Evolutionary conservation across 495 filamentous ascomycete genomes (phyloP).

Genomic region (Aspergillus kassunensis): DNA sequence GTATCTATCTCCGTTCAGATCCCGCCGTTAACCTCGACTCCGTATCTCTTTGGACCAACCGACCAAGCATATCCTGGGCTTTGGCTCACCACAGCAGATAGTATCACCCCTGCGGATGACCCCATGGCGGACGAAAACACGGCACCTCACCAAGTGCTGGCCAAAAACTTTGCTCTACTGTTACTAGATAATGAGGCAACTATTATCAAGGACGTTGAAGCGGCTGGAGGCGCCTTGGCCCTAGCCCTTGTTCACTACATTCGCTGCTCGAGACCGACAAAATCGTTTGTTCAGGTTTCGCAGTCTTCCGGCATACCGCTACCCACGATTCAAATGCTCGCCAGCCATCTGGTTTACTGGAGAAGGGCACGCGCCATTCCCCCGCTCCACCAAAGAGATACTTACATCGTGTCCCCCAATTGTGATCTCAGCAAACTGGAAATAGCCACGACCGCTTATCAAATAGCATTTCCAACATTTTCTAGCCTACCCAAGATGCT

Average conservation of each 20-base stretch:
- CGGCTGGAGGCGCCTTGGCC: conserved; percentile 66
- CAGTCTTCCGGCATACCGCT: conserved; percentile 68
- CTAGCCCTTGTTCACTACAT: conserved; percentile 78
- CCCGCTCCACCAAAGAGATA: conserved; percentile 82
- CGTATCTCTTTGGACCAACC: conserved; percentile 63
- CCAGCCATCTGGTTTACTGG: conserved; percentile 93
- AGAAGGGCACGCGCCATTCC: conserved; percentile 87
- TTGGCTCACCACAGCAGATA: conserved; percentile 80
- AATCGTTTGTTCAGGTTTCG: conserved; percentile 80
- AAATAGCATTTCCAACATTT: conserved; percentile 70
- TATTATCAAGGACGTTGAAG: conserved; percentile 78
- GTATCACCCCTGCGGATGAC: conserved; percentile 63
- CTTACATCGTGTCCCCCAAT: conserved; percentile 91
- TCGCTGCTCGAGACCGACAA: conserved; percentile 72
- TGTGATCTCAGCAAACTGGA: conserved; percentile 73
- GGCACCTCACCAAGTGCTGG: conserved; percentile 54
- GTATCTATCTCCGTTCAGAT: conserved; percentile 81
- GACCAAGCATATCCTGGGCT: conserved; percentile 66
- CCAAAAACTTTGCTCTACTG: conserved; percentile 81
- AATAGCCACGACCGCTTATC: conserved; percentile 67
- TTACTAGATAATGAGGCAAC: conserved; percentile 79
- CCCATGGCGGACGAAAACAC: conserved; percentile 51
- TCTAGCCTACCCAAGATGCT: conserved; percentile 83
- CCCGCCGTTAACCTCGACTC: conserved; percentile 70
- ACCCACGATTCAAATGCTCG: conserved; percentile 74